A percentile compares a stretch with the other conserved stretches of the same genome.
phyloP scores from a whole-genome alignment of 306 rosid genomes.

The Dalbergia cochinchinensis region DNA sequence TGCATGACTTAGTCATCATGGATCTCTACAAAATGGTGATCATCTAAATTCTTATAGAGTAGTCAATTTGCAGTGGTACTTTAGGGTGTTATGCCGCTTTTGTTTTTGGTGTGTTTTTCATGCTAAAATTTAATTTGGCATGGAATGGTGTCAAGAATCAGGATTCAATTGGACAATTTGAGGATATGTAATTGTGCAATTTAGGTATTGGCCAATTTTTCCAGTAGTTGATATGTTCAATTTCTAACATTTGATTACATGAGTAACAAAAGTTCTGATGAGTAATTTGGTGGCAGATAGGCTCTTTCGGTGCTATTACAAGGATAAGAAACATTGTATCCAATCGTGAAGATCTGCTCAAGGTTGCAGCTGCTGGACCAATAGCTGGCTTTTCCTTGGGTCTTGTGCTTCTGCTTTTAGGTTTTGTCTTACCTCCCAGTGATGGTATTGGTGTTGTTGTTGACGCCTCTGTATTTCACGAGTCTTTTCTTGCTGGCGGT shows the following conservation, averaged over 20 bases:
- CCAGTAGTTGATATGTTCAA: background rate
- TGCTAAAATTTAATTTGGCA: conserved; percentile 15
- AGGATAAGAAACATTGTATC: conserved; percentile 89
- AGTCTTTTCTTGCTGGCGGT: conserved; percentile 92
- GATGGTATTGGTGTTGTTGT: conserved; percentile 88
- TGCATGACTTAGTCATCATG: conserved; percentile 24
- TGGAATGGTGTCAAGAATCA: conserved; percentile 29
- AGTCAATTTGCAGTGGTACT: background rate
- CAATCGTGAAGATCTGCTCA: conserved; percentile 92
- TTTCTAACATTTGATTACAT: conserved; percentile 26
- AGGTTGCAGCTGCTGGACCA: conserved; percentile 95
- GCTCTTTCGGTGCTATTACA: conserved; percentile 97
- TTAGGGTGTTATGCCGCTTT: background rate
- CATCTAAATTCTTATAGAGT: background rate
- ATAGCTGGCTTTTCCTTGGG: conserved; percentile 91
- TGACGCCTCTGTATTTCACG: conserved; percentile 94
- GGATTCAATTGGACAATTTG: conserved; percentile 23
- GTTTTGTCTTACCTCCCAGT: conserved; percentile 87
- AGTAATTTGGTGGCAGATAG: conserved; percentile 95
- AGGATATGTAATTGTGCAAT: conserved; percentile 11
- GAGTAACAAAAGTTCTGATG: conserved; percentile 53
- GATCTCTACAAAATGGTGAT: background rate
- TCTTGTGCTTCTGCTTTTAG: conserved; percentile 79
- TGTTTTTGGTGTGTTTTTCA: background rate
- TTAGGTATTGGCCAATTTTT: conserved; percentile 36